Percentiles rank a stretch among this genome's conserved stretches.
phyloP scores from a whole-genome alignment of 345 rosid genomes.

The Anacardium occidentale region DNA sequence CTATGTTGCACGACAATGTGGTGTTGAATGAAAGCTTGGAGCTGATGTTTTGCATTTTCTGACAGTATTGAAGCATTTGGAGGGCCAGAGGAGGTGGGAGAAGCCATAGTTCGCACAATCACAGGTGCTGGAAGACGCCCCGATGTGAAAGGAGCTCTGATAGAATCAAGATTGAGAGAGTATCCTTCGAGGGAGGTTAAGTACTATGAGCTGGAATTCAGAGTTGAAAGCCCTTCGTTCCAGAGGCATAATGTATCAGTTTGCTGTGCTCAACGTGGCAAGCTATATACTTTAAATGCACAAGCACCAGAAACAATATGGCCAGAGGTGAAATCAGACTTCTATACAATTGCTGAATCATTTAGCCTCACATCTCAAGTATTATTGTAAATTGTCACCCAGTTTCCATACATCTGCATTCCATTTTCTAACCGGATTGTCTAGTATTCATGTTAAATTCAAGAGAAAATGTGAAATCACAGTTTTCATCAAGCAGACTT shows the following conservation, averaged over 20 bases:
- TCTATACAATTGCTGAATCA: conserved; percentile 52
- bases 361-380: conserved; percentile 48
- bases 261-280: conserved; percentile 58
- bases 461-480: neutral
- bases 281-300: conserved; percentile 68
- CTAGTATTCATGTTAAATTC: neutral
- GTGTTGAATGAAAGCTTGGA: neutral
- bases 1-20: no score
- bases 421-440: neutral
- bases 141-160: conserved; percentile 56
- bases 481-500: neutral
- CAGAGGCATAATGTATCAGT: conserved; percentile 68
- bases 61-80: conserved; percentile 80
- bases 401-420: no score
- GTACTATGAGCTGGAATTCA: conserved; percentile 73
- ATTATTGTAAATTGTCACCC: neutral
- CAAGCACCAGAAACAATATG: conserved; percentile 75
- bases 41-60: neutral
- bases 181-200: conserved; percentile 46
- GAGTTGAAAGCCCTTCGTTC: conserved; percentile 68
- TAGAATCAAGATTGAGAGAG: conserved; percentile 51
- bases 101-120: conserved; percentile 57
- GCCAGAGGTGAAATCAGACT: conserved; percentile 50
- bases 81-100: conserved; percentile 80
- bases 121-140: conserved; percentile 49